Percentiles rank a stretch among this genome's conserved stretches.
Evolutionary conservation across 495 filamentous ascomycete genomes (phyloP).

Genomic region (Lentithecium fluviatile): DNA sequence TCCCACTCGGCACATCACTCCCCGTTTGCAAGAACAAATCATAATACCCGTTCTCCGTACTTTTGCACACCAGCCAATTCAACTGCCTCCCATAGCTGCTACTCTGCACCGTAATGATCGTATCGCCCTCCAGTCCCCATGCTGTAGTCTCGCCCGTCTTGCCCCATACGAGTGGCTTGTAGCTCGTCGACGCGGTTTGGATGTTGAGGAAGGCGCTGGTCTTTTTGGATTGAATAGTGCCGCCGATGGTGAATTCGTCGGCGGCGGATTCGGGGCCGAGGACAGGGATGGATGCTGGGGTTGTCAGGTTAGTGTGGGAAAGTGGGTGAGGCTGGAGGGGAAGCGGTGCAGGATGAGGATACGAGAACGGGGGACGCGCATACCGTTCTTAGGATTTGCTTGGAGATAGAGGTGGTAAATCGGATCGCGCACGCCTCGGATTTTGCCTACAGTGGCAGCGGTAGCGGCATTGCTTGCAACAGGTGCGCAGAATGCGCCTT

Average conservation of each 20-base stretch:
- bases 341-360: conserved; percentile 22
- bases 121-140: conserved; percentile 56
- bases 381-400: conserved; percentile 40
- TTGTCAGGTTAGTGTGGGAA: not conserved
- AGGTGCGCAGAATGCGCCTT: not conserved
- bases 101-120: conserved; percentile 49
- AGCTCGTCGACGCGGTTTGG: conserved; percentile 45
- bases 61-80: conserved; percentile 52
- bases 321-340: not conserved
- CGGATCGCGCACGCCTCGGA: conserved; percentile 46
- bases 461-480: not conserved
- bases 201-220: conserved; percentile 51
- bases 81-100: conserved; percentile 52
- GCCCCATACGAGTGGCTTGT: conserved; percentile 50
- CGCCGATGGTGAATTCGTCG: conserved; percentile 50
- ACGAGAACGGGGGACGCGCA: not conserved
- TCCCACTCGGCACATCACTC: conserved; percentile 48
- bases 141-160: conserved; percentile 43
- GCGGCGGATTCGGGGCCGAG: conserved; percentile 49
- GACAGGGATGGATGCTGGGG: conserved; percentile 43
- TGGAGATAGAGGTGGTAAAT: conserved; percentile 52
- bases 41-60: conserved; percentile 45
- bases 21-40: conserved; percentile 54
- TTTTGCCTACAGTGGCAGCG: conserved; percentile 35
- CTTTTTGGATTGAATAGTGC: conserved; percentile 50